These are phyloP conservation scores for Aspergillus coremiiformis DNA, from an alignment of 495 filamentous ascomycete genomes.

Conservation along the genomic window DNA sequence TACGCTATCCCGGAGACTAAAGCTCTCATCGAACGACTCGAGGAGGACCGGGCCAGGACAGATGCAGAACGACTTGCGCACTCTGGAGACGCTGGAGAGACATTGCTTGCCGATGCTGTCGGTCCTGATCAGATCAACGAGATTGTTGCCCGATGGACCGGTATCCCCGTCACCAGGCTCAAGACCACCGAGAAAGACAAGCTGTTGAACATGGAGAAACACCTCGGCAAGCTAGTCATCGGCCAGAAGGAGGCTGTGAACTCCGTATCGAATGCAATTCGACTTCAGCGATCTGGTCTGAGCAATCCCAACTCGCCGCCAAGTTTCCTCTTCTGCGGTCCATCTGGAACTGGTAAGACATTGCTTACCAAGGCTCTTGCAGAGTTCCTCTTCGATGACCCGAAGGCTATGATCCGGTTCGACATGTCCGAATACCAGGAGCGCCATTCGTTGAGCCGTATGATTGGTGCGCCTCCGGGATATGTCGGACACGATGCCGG, in stretches of 20 bases:
- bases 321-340: slow-evolving; percentile 97
- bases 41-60: slow-evolving; percentile 66
- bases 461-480: slow-evolving; percentile 96
- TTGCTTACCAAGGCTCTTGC: slow-evolving; percentile 92
- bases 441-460: slow-evolving; percentile 87
- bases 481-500: slow-evolving; percentile 96
- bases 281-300: slow-evolving; percentile 87
- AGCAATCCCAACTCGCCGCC: slow-evolving; percentile 92
- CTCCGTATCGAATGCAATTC: slow-evolving; percentile 90
- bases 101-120: slow-evolving; percentile 82
- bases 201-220: slow-evolving; percentile 86
- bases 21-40: slow-evolving; percentile 66
- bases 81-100: slow-evolving; percentile 47
- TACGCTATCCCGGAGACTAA: slow-evolving; percentile 94
- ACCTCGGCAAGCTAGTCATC: slow-evolving; percentile 73
- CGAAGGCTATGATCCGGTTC: slow-evolving; percentile 96
- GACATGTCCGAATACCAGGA: slow-evolving; percentile 99
- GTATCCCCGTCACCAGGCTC: slow-evolving; percentile 89
- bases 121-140: slow-evolving; percentile 99
- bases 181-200: slow-evolving; percentile 97
- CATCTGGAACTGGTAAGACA: slow-evolving; percentile 96
- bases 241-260: slow-evolving; percentile 93
- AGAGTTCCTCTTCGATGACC: slow-evolving; percentile 96
- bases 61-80: slow-evolving; percentile 65
- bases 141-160: slow-evolving; percentile 92